A percentile compares a stretch with the other conserved stretches of the same genome.
Evolutionary conservation across 805 yeast species (phyloP).

Genomic region (Nakazawaea ambrosiae): DNA sequence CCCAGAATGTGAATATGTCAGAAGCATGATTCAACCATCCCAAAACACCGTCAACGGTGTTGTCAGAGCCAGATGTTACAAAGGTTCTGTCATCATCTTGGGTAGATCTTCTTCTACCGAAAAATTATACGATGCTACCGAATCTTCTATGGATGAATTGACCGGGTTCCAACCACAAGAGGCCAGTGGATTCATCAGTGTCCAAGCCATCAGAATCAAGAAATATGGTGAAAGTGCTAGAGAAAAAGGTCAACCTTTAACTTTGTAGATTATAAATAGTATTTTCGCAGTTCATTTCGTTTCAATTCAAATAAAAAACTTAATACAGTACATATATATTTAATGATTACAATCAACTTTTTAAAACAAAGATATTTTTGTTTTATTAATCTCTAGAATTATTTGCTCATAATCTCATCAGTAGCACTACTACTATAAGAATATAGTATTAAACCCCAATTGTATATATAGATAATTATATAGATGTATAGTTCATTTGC

Average conservation of each 20-base stretch:
- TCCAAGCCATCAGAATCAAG: conserved; percentile 96
- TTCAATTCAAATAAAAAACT: background rate
- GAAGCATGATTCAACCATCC: conserved; percentile 90
- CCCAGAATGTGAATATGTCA: conserved; percentile 95
- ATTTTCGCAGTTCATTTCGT: background rate
- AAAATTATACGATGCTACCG: conserved; percentile 95
- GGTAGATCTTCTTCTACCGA: conserved; percentile 96
- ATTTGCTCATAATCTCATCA: no score
- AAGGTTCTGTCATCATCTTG: conserved; percentile 76
- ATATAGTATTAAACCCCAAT: no score
- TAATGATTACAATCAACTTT: no score
- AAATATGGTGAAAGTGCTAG: conserved; percentile 95
- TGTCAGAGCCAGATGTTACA: conserved; percentile 90
- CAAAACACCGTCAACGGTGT: conserved; percentile 94
- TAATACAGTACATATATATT: no score
- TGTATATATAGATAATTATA: no score
- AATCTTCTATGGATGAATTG: conserved; percentile 98
- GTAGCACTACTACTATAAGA: no score
- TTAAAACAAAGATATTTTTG: no score
- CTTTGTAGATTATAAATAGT: conserved; percentile 30
- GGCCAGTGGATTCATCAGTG: conserved; percentile 95
- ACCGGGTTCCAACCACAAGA: conserved; percentile 97
- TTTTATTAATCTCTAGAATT: no score
- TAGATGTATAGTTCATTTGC: no score
- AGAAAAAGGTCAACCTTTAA: conserved; percentile 56